Evolutionary conservation across 2,329 filamentous ascomycete genomes (phyloP), one percentile per base, ranked within the genome.

Genomic region (Diplodia intermedia): DNA sequence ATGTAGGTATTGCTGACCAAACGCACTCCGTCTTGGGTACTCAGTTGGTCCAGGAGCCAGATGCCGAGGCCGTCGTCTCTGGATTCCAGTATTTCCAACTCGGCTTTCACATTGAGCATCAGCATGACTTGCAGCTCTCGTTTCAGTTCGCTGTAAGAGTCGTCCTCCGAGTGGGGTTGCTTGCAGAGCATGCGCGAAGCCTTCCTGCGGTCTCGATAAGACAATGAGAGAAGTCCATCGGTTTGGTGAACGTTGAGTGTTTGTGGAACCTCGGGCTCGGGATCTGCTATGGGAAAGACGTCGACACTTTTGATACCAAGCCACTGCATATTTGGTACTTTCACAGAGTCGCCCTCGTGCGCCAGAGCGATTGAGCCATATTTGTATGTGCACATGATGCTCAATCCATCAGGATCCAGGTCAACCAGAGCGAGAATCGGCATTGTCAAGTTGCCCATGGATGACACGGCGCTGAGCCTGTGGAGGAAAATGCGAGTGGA

Each of bases 381-480:
- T 70, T 89, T 90, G 80, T 94, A 95, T 18, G 89, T 92, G 4
- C 86, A 86, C 71, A 92, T 81, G 50, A 96, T 95, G 2, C 85
- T 86, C 33, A 94, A 78, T 0, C 92, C 92, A 70, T 94, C 87
- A 0, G 91, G 91, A 72, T 95, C 92, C 69, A 87, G 91, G 73
- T 96, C 92, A 1, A 91, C 85, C 0, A 95, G 80, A 0, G 84
- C 86, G 65, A 87, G 84, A 7, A 92, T 85, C 1, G 87, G 86
- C 14, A 75, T 72, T 14, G 67, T 71, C 5, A 71, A 65, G 38
- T 77, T 77, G 47, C 71, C 72, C 9, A 12, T 29, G 8, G 43
- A 7, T 26, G 31, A 29, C 8, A 53, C 40, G 18, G 20, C 20
- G 36, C 43, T 60, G 20, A 93, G 66, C 14, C 82, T 75, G 52